Conservation (phyloP, 352 stramenopile genomes). For the Phytopythium cucurbitacearum region DNA sequence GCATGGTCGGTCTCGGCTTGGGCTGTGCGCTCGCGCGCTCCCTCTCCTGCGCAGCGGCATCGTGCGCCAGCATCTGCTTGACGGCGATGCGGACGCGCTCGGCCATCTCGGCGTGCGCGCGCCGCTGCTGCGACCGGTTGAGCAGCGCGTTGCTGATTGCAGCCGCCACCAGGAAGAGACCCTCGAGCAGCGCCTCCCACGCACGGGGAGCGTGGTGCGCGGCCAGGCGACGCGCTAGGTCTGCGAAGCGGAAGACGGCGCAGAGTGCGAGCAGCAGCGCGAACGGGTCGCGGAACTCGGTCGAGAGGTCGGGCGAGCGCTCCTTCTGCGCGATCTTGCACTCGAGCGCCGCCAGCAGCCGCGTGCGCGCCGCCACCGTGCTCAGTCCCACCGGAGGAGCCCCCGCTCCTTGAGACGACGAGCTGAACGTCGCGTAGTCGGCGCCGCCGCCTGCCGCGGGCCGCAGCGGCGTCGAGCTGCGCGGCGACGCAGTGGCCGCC, state of each 20-base stretch:
- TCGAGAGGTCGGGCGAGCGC: constrained; percentile 48
- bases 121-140: constrained; percentile 60
- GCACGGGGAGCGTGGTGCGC: constrained; percentile 18
- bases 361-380: constrained; percentile 36
- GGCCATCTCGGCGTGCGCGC: constrained; percentile 73
- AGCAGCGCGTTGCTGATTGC: constrained; percentile 59
- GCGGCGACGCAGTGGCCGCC: background rate
- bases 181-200: constrained; percentile 40
- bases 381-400: constrained; percentile 43
- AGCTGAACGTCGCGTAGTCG: constrained; percentile 22
- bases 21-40: constrained; percentile 5
- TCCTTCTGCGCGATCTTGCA: constrained; percentile 73
- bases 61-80: constrained; percentile 39
- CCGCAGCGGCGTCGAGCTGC: constrained; percentile 21
- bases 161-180: constrained; percentile 49
- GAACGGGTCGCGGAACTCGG: constrained; percentile 73
- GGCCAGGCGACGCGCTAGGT: constrained; percentile 30
- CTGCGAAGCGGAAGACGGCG: constrained; percentile 51
- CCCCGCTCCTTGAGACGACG: background rate
- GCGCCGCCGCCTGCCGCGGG: constrained; percentile 10
- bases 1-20: constrained; percentile 25
- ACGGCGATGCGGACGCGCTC: constrained; percentile 70
- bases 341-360: constrained; percentile 63
- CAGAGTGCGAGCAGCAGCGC: constrained; percentile 63
- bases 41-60: background rate